Percentiles rank a stretch among this genome's conserved stretches.
Evolutionary conservation across 202 grass and related monocot genomes (phyloP).

Genomic region (Musa balbisiana): DNA sequence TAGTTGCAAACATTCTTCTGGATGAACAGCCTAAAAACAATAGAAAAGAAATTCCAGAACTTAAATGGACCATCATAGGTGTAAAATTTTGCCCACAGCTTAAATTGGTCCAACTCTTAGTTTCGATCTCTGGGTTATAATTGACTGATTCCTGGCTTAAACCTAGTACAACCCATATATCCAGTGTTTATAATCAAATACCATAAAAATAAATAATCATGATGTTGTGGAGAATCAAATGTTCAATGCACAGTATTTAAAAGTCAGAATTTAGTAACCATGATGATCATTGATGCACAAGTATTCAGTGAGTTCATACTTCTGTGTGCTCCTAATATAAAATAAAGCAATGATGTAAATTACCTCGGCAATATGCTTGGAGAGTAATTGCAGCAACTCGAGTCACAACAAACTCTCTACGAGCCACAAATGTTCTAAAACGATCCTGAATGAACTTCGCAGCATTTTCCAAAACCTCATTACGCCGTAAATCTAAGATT

Average conservation of each 20-base stretch:
- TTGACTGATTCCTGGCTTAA: not conserved
- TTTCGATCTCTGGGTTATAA: not conserved
- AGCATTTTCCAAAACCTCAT: conserved; percentile 89
- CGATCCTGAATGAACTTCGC: conserved; percentile 62
- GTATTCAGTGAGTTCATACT: not conserved
- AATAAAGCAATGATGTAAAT: not conserved
- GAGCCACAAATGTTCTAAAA: conserved; percentile 64
- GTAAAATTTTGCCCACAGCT: not conserved
- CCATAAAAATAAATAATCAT: not conserved
- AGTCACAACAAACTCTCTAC: conserved; percentile 60
- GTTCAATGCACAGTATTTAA: not conserved
- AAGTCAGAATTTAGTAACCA: not conserved
- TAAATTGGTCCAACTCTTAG: not conserved
- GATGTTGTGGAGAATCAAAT: not conserved
- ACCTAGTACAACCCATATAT: not conserved
- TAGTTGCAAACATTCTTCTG: conserved; percentile 55
- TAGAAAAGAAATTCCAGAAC: not conserved
- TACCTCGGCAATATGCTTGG: conserved; percentile 93
- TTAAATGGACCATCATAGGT: not conserved
- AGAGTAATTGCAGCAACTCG: conserved; percentile 58
- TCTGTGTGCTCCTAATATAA: not conserved
- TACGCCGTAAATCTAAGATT: conserved; percentile 60
- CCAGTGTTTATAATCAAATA: not conserved
- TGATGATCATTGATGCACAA: not conserved
- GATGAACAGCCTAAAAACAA: conserved; percentile 51